Percentiles rank a stretch among this genome's conserved stretches.
These are phyloP conservation scores for Podila epicladia DNA, from an alignment of 192 early-diverging fungal species.

Conservation along the genomic window DNA sequence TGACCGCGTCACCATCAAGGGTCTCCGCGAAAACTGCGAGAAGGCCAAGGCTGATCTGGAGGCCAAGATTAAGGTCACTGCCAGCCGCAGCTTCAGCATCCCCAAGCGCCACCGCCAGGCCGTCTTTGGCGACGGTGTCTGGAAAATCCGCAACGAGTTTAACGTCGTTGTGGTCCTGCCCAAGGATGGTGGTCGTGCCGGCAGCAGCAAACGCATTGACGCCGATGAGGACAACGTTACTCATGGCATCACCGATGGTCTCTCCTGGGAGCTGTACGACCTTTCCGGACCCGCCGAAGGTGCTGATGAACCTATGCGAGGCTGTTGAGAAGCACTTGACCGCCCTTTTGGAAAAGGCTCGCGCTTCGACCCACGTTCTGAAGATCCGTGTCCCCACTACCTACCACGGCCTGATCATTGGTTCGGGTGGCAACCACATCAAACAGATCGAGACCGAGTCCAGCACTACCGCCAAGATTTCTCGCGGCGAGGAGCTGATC, in stretches of 20 bases:
- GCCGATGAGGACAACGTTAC: conserved; percentile 48
- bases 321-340: conserved; percentile 34
- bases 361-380: conserved; percentile 31
- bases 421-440: conserved; percentile 83
- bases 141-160: conserved; percentile 68
- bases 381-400: conserved; percentile 42
- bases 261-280: conserved; percentile 44
- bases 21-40: conserved; percentile 39
- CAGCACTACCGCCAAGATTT: conserved; percentile 76
- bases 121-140: conserved; percentile 61
- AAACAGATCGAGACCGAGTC: conserved; percentile 81
- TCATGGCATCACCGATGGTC: conserved; percentile 41
- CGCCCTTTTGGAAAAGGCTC: conserved; percentile 38
- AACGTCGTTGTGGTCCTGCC: conserved; percentile 65
- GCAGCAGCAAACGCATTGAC: conserved; percentile 53
- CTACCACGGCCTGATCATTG: conserved; percentile 68
- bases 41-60: conserved; percentile 55
- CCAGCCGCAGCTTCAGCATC: conserved; percentile 62
- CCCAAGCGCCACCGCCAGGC: conserved; percentile 62
- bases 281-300: conserved; percentile 19
- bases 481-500: conserved; percentile 57
- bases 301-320: conserved; percentile 31
- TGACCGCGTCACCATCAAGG: conserved; percentile 46
- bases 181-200: conserved; percentile 16
- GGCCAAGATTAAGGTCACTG: conserved; percentile 60